Percentiles rank a stretch among this genome's conserved stretches.
phyloP scores from a whole-genome alignment of 306 rosid species.

The Medicago lupulina region DNA sequence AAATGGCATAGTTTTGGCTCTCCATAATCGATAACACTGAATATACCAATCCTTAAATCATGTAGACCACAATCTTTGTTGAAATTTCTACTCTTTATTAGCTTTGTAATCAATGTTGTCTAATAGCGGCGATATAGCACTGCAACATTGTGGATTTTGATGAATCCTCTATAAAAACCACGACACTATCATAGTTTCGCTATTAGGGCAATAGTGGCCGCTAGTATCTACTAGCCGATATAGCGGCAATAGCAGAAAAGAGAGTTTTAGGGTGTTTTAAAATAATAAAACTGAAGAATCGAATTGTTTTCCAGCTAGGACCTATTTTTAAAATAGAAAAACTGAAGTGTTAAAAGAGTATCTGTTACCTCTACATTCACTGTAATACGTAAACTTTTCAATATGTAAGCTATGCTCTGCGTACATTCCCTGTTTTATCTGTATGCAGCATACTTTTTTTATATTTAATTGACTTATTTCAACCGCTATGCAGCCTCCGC shows the following conservation, averaged over 20 bases:
- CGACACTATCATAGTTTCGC: neutral
- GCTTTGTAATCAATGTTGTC: neutral
- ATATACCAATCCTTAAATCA: neutral
- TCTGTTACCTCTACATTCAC: too few relatives aligned
- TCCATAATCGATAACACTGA: neutral
- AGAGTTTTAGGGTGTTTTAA: too few relatives aligned
- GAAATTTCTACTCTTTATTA: slow-evolving; percentile 13
- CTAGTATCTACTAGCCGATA: too few relatives aligned
- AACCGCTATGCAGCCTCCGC: too few relatives aligned
- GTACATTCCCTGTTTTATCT: too few relatives aligned
- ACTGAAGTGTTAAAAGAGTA: neutral
- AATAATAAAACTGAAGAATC: too few relatives aligned
- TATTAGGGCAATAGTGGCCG: neutral
- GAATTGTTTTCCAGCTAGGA: neutral
- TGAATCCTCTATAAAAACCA: neutral
- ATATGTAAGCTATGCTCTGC: too few relatives aligned
- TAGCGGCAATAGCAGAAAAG: too few relatives aligned
- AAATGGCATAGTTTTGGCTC: neutral
- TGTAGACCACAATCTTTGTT: neutral
- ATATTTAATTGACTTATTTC: too few relatives aligned
- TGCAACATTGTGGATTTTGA: too few relatives aligned
- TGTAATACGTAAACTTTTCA: too few relatives aligned
- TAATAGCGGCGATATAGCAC: neutral
- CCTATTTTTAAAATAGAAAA: neutral
- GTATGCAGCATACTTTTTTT: too few relatives aligned